These are phyloP conservation scores for Aureoboletus auriporus DNA, from an alignment of 768 basidiomycete genomes.

Conservation along the genomic window DNA sequence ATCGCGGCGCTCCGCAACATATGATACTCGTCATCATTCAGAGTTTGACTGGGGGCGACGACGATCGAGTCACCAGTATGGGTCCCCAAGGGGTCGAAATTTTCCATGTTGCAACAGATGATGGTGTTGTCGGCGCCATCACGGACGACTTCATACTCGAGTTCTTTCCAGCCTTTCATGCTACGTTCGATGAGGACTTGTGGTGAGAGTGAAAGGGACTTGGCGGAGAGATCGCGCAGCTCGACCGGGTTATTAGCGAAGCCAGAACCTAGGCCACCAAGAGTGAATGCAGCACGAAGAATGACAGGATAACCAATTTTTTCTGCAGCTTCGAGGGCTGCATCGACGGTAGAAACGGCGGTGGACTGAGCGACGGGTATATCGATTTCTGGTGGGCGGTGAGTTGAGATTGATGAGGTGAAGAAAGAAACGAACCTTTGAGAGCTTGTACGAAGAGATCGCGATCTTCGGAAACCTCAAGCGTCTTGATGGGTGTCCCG, in stretches of 20 bases:
- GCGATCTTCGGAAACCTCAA: slow-evolving; percentile 96
- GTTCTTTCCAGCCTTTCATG: slow-evolving; percentile 99
- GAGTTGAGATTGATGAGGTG: slow-evolving; percentile 2
- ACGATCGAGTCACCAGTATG: slow-evolving; percentile 99
- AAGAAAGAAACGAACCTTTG: slow-evolving; percentile 58
- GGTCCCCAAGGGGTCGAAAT: slow-evolving; percentile 98
- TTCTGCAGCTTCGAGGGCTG: slow-evolving; percentile 87
- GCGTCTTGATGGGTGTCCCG: slow-evolving; percentile 90
- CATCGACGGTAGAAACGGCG: slow-evolving; percentile 93
- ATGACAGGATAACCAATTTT: slow-evolving; percentile 97
- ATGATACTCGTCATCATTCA: slow-evolving; percentile 98
- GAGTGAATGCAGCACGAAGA: slow-evolving; percentile 92
- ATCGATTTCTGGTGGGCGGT: slow-evolving; percentile 72
- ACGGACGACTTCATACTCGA: slow-evolving; percentile 98
- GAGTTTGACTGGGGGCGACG: slow-evolving; percentile 95
- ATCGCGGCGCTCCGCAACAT: slow-evolving; percentile 98
- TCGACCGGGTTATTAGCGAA: slow-evolving; percentile 96
- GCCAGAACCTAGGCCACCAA: slow-evolving; percentile 97
- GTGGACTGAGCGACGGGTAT: slow-evolving; percentile 95
- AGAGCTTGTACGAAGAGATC: slow-evolving; percentile 95
- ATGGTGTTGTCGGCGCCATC: slow-evolving; percentile 99
- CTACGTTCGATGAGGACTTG: slow-evolving; percentile 96
- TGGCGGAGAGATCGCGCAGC: slow-evolving; percentile 90
- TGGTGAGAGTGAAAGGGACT: slow-evolving; percentile 84
- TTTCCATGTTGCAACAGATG: slow-evolving; percentile 99